phyloP scores from a whole-genome alignment of 257 asterid species.

The Solanum gracilifrons region DNA sequence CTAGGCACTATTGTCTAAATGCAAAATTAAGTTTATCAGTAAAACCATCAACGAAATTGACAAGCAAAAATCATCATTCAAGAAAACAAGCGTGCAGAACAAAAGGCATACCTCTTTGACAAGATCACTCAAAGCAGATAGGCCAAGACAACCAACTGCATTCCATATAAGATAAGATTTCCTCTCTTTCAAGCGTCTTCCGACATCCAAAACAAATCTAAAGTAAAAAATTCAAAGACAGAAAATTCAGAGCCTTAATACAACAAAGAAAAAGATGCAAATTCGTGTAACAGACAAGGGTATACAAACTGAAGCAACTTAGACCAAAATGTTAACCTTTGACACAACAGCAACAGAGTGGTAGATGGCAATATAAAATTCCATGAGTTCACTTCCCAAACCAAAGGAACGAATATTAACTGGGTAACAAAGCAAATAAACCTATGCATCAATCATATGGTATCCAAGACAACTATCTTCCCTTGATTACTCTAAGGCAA shows the following conservation, averaged over 20 bases:
- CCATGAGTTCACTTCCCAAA: background rate
- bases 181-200: conserved; percentile 65
- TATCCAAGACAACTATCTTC: background rate
- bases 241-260: background rate
- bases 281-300: background rate
- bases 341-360: background rate
- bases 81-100: background rate
- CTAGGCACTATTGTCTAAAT: background rate
- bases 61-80: background rate
- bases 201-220: conserved; percentile 64
- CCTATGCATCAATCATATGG: background rate
- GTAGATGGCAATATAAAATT: background rate
- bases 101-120: conserved; percentile 56
- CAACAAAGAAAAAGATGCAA: background rate
- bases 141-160: conserved; percentile 86
- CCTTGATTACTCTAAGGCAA: background rate
- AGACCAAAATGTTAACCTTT: background rate
- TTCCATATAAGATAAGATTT: conserved; percentile 76
- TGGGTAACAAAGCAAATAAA: background rate
- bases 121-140: conserved; percentile 73
- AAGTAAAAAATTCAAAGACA: conserved; percentile 6
- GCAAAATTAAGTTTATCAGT: background rate
- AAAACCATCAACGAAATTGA: background rate
- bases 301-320: background rate
- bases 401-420: background rate